Percentiles rank a stretch among this genome's conserved stretches.
Conservation (phyloP, 345 rosid species). For the Rhodamnia rubescens region DNA sequence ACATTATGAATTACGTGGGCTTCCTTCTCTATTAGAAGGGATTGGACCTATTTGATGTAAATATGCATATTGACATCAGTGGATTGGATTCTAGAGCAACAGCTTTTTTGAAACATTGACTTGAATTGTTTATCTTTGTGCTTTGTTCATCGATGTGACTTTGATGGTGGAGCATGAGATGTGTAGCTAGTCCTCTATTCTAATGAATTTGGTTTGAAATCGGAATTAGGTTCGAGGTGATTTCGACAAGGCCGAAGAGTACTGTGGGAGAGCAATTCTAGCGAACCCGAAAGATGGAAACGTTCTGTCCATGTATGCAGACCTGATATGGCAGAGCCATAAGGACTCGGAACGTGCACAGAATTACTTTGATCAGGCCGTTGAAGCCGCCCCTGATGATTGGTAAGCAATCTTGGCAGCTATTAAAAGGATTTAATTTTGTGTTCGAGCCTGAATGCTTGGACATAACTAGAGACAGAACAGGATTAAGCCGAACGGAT, state of each 20-base stretch:
- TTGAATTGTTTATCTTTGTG: neutral
- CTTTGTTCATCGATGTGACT: neutral
- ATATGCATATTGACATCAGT: neutral
- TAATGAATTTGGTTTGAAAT: neutral
- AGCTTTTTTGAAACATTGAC: neutral
- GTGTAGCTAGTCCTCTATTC: neutral
- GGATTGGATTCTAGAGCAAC: neutral
- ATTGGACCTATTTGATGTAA: neutral
- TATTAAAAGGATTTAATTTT: neutral
- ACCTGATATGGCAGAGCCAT: constrained; percentile 60
- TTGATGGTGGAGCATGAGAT: neutral
- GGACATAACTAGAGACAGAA: neutral
- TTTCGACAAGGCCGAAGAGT: constrained; percentile 63
- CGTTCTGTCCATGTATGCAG: constrained; percentile 73
- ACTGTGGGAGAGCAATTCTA: constrained; percentile 70
- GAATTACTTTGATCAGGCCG: constrained; percentile 66
- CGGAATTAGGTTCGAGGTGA: constrained; percentile 53
- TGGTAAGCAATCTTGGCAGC: constrained; percentile 30
- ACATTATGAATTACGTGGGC: neutral
- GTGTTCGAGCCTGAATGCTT: neutral
- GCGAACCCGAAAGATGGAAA: constrained; percentile 56
- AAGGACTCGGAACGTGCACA: constrained; percentile 71
- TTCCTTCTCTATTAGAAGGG: neutral
- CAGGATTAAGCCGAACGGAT: neutral
- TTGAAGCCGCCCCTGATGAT: constrained; percentile 70